Conservation (phyloP, 257 asterid genomes). For the Solanum piurae region DNA sequence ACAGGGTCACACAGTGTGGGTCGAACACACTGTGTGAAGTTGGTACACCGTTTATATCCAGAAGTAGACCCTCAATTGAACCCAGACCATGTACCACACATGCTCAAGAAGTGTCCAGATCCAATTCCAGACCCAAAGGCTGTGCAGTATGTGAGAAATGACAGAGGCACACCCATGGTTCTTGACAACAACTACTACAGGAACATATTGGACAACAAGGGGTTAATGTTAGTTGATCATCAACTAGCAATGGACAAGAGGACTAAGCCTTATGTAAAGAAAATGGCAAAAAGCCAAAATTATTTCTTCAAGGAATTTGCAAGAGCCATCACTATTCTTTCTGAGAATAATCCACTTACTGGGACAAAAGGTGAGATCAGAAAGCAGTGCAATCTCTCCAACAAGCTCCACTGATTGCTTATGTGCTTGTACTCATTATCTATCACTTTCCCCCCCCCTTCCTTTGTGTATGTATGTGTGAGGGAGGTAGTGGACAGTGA, state of each 20-base stretch:
- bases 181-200: conserved; percentile 88
- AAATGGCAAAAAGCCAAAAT: conserved; percentile 82
- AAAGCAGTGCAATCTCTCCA: conserved; percentile 73
- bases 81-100: conserved; percentile 72
- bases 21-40: conserved; percentile 86
- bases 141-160: conserved; percentile 91
- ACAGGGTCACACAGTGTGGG: conserved; percentile 95
- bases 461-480: not conserved
- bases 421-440: not conserved
- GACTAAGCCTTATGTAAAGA: conserved; percentile 76
- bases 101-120: conserved; percentile 92
- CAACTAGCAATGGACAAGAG: conserved; percentile 65
- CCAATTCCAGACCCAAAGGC: conserved; percentile 97
- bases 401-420: conserved; percentile 43
- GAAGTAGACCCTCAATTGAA: conserved; percentile 84
- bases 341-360: conserved; percentile 89
- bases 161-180: conserved; percentile 86
- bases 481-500: not conserved
- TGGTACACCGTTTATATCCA: conserved; percentile 92
- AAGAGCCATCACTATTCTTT: conserved; percentile 60
- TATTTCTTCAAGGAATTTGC: conserved; percentile 69
- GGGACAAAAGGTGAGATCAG: conserved; percentile 85
- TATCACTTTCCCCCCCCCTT: conserved; percentile 7
- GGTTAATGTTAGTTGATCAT: conserved; percentile 71
- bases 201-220: conserved; percentile 83